Conservation (phyloP, 1,139 yeast genomes). For the Taphrina betulina region DNA sequence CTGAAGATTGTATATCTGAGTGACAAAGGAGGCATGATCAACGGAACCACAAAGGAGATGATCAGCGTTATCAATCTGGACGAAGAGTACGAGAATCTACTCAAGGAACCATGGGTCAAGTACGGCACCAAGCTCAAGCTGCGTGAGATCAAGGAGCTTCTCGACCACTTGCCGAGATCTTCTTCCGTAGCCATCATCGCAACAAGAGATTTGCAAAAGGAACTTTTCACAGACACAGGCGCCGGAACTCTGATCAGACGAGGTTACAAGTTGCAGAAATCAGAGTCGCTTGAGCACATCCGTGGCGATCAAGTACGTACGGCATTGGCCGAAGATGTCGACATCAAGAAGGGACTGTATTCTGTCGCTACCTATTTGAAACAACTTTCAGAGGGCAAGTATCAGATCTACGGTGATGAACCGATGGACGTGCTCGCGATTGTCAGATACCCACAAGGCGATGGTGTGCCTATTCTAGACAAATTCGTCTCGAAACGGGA, state of each 20-base stretch:
- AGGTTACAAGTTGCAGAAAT: slow-evolving; percentile 77
- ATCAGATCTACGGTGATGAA: slow-evolving; percentile 90
- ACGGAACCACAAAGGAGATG: slow-evolving; percentile 88
- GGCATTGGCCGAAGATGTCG: slow-evolving; percentile 75
- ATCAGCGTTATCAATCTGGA: slow-evolving; percentile 87
- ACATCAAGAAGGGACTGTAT: slow-evolving; percentile 64
- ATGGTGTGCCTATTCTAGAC: slow-evolving; percentile 69
- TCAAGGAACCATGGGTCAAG: slow-evolving; percentile 96
- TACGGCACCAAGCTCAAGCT: slow-evolving; percentile 97
- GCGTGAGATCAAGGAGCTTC: slow-evolving; percentile 89
- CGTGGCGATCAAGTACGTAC: slow-evolving; percentile 65
- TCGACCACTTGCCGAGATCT: slow-evolving; percentile 91
- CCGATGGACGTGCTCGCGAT: slow-evolving; percentile 92
- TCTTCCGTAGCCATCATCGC: slow-evolving; percentile 97
- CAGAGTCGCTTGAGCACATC: slow-evolving; percentile 67
- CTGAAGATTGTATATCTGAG: slow-evolving; percentile 91
- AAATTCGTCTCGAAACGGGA: slow-evolving; percentile 82
- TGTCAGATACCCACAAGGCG: slow-evolving; percentile 51
- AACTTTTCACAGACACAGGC: slow-evolving; percentile 95
- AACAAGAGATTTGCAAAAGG: slow-evolving; percentile 92
- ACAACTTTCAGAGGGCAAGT: slow-evolving; percentile 56
- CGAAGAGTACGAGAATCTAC: slow-evolving; percentile 86
- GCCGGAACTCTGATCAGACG: slow-evolving; percentile 98
- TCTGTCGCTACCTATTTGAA: slow-evolving; percentile 70
- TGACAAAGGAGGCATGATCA: slow-evolving; percentile 95